Evolutionary conservation across 2,329 filamentous ascomycete genomes (phyloP).

Genomic region (Xylariaceae sp.): DNA sequence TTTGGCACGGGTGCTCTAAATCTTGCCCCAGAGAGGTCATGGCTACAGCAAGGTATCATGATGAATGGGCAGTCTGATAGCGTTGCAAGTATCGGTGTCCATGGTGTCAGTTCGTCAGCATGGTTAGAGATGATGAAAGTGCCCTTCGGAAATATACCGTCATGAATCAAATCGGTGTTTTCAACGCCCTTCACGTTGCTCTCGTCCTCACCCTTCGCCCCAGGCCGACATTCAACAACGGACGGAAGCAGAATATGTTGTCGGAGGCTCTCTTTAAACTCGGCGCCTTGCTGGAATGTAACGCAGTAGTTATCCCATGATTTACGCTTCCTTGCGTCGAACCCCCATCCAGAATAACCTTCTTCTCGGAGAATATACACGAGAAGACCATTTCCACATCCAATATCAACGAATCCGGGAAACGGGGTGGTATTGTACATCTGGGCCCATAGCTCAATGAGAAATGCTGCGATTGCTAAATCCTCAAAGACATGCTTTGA

Average conservation of each 20-base stretch:
- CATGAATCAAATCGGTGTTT: constrained; percentile 43
- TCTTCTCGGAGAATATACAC: constrained; percentile 80
- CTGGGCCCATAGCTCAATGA: constrained; percentile 86
- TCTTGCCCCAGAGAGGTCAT: constrained; percentile 74
- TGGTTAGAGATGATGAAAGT: constrained; percentile 98
- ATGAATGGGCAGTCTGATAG: constrained; percentile 80
- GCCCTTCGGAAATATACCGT: constrained; percentile 69
- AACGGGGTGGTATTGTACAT: constrained; percentile 72
- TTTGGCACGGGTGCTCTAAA: constrained; percentile 69
- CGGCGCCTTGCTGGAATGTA: constrained; percentile 14
- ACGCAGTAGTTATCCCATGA: constrained; percentile 75
- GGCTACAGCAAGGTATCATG: constrained; percentile 93
- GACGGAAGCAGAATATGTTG: constrained; percentile 54
- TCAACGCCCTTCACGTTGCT: constrained; percentile 13
- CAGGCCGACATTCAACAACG: constrained; percentile 36
- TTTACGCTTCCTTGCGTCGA: constrained; percentile 84
- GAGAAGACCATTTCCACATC: constrained; percentile 91
- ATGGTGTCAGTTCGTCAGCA: constrained; percentile 92
- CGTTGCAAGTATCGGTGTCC: constrained; percentile 87
- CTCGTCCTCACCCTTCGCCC: constrained; percentile 18
- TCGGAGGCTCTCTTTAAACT: constrained; percentile 41
- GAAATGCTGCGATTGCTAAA: constrained; percentile 83
- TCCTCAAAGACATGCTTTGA: constrained; percentile 96
- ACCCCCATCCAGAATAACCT: constrained; percentile 85
- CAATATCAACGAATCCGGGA: constrained; percentile 92